phyloP scores from a whole-genome alignment of 2,329 filamentous ascomycete species.

The Beauveria caledonica region DNA sequence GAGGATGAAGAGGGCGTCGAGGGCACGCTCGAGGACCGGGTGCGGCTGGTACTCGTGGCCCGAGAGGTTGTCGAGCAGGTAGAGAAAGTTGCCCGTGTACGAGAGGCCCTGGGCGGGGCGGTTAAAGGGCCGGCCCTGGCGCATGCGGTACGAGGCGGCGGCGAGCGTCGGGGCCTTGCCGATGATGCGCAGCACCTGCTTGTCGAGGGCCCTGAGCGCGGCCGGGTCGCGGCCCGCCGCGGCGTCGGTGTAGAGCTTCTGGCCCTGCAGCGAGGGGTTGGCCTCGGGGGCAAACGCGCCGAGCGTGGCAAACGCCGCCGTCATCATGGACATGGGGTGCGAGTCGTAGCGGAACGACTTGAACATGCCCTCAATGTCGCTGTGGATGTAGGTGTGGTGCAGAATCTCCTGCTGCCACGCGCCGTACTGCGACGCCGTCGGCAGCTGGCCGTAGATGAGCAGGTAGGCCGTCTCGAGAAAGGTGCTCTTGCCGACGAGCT shows the following conservation, averaged over 20 bases:
- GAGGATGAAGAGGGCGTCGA: conserved; percentile 47
- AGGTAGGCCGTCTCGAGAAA: conserved; percentile 43
- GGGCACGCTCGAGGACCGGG: conserved; percentile 38
- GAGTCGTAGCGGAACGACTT: conserved; percentile 44
- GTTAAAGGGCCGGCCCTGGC: conserved; percentile 43
- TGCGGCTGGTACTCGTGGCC: conserved; percentile 39
- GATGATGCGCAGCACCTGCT: conserved; percentile 44
- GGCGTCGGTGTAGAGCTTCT: conserved; percentile 41
- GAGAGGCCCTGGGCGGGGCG: conserved; percentile 37
- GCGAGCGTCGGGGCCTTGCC: conserved; percentile 43
- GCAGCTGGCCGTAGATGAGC: conserved; percentile 43
- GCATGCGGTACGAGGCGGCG: conserved; percentile 44
- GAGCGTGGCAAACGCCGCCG: conserved; percentile 40
- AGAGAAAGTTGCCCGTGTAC: conserved; percentile 48
- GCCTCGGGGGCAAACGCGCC: conserved; percentile 42
- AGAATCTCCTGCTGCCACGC: conserved; percentile 40
- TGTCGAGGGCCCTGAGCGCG: conserved; percentile 37
- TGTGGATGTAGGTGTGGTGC: conserved; percentile 43
- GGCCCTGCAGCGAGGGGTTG: conserved; percentile 40
- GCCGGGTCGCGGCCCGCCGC: conserved; percentile 30
- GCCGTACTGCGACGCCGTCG: conserved; percentile 31
- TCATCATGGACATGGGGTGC: conserved; percentile 44
- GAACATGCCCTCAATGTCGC: conserved; percentile 41
- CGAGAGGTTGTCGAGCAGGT: conserved; percentile 44
- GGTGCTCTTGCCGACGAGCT: conserved; percentile 39